Base-by-base conservation (phyloP, 75 land plant genomes). In the Picea glauca region DNA sequence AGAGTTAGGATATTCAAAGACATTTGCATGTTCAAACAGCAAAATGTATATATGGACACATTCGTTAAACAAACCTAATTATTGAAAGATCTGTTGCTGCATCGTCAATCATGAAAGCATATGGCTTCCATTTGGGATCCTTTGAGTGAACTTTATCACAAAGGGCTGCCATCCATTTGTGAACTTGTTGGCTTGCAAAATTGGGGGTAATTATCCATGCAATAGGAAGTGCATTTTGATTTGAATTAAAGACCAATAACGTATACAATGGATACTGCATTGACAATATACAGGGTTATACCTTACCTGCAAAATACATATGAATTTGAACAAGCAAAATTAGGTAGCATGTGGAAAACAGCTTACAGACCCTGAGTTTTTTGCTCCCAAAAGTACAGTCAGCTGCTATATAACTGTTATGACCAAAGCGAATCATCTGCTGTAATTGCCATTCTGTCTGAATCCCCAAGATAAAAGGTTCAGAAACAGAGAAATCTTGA, bases 401-500 rank as follows among this genome's bases (percentile, higher is more conserved):
- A 76, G 61, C 80, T 62, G 87, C 82, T 8, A 89, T 18, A 23
- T 56, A 76, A 43, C 83, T 80, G 68, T 78, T 74, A 74, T 89
- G 81, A 18, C 91, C 91, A 84, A 78, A 89, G 57, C 76, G 81
- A 38, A 84, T 78, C 91, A 89, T 89, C 67, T 87, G 81, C 74
- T 89, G 89, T 81, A 84, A 70, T 77, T 89, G 91, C 89, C 91
- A 89, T 23, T 87, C 87, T 61, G 91, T 87, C 76, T 89, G 91
- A 75, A 89, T 85, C 26, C 87, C 88, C 60, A 87, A 72, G 26
- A 81, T 60, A 77, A 89, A 81, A 8, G 82, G 72, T 46, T 80
- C 86, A 26, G 81, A 74, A 75, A 46, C 75, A 62, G 81, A 78
- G 43, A 13, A 61, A 72, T 78, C 83, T 70, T 86, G 80, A 33